Conservation (phyloP, 2,329 filamentous ascomycete genomes). For the Lecanicillium sp. region DNA sequence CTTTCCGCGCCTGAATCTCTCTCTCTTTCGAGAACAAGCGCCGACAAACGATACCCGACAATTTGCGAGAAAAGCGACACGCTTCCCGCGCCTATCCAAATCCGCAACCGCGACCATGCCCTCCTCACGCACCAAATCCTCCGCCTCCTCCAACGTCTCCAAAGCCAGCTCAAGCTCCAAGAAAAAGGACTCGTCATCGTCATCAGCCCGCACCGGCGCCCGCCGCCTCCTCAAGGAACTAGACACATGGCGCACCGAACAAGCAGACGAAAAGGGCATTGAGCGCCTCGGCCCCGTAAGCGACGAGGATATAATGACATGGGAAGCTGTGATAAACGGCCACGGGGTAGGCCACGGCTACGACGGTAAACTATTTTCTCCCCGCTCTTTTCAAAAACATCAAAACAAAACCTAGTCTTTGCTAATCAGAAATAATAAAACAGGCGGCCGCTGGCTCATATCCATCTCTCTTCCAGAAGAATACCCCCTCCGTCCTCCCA, state of each 20-base stretch:
- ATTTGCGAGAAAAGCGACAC: no score
- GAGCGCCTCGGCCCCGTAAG: conserved; percentile 48
- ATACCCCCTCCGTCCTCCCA: conserved; percentile 74
- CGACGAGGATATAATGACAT: conserved; percentile 47
- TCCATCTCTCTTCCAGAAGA: conserved; percentile 63
- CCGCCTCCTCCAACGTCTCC: conserved; percentile 9
- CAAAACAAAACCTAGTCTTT: background rate
- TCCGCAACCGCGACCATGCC: conserved; percentile 5
- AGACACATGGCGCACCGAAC: conserved; percentile 41
- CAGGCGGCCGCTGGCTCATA: conserved; percentile 74
- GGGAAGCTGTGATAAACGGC: conserved; percentile 55
- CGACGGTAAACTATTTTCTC: conserved; percentile 35
- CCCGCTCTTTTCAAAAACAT: background rate
- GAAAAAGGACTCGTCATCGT: conserved; percentile 11
- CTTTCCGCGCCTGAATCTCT: no score
- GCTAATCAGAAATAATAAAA: background rate
- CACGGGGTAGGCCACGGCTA: conserved; percentile 46
- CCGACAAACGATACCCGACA: no score
- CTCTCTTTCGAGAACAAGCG: no score
- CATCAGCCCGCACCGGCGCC: conserved; percentile 38
- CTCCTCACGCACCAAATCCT: conserved; percentile 11
- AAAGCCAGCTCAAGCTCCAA: conserved; percentile 11
- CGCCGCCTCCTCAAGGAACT: conserved; percentile 53
- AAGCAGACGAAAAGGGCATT: conserved; percentile 41
- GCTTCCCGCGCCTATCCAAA: no score